Conservation (phyloP, 371 early-diverging fungal species). For the Apophysomyces ossiformis region DNA sequence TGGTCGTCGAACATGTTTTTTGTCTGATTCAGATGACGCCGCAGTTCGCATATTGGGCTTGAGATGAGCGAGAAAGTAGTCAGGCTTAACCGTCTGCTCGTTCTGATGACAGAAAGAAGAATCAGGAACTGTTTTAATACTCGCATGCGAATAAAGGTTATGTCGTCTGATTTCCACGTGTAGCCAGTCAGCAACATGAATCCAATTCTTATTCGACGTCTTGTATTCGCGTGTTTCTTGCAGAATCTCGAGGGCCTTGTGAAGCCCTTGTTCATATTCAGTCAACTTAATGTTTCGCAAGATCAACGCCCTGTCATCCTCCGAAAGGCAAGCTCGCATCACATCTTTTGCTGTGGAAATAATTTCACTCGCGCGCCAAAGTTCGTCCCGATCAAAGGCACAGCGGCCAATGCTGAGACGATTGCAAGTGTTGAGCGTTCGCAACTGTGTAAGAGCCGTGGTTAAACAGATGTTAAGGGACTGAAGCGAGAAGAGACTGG, state of each 20-base stretch:
- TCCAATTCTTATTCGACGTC: conserved; percentile 32
- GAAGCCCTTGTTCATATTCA: conserved; percentile 38
- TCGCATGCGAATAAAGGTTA: conserved; percentile 19
- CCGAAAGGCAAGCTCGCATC: conserved; percentile 35
- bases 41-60: conserved; percentile 12
- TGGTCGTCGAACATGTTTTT: not conserved
- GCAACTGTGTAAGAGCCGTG: conserved; percentile 36
- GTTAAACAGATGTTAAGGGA: conserved; percentile 49
- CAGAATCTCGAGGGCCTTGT: conserved; percentile 32
- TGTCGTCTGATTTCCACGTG: conserved; percentile 47
- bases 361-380: conserved; percentile 47
- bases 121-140: not conserved
- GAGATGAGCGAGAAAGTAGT: conserved; percentile 25
- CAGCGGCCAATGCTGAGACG: conserved; percentile 36
- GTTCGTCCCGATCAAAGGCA: conserved; percentile 52
- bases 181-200: conserved; percentile 49
- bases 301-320: conserved; percentile 30
- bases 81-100: conserved; percentile 14
- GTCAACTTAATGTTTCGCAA: conserved; percentile 24
- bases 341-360: conserved; percentile 45
- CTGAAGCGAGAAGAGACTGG: conserved; percentile 36
- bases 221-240: conserved; percentile 37
- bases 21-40: not conserved
- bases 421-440: conserved; percentile 35
- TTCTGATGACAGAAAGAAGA: conserved; percentile 4